Conservation (phyloP, 2,329 filamentous ascomycete genomes). For the Sporothrix brasiliensis region DNA sequence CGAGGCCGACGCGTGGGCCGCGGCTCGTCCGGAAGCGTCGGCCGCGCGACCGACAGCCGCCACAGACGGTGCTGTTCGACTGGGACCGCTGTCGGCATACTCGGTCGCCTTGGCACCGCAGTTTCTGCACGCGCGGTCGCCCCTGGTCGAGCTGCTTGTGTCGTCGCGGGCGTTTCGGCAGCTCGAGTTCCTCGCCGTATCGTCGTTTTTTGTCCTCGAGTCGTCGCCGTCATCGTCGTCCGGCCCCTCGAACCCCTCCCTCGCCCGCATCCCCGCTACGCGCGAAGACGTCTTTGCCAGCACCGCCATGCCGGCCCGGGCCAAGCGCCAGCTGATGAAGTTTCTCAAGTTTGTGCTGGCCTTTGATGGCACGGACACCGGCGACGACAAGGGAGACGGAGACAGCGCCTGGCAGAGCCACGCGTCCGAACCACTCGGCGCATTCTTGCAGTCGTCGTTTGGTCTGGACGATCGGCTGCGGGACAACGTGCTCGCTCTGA, state of each 20-base stretch:
- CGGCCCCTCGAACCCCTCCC: slow-evolving; percentile 33
- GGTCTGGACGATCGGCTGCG: slow-evolving; percentile 70
- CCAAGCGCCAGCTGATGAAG: slow-evolving; percentile 88
- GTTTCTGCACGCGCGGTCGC: slow-evolving; percentile 80
- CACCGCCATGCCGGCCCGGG: slow-evolving; percentile 71
- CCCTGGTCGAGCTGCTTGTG: slow-evolving; percentile 77
- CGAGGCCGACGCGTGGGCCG: slow-evolving; percentile 76
- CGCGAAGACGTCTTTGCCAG: slow-evolving; percentile 90
- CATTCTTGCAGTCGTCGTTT: slow-evolving; percentile 65
- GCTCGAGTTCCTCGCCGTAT: slow-evolving; percentile 90
- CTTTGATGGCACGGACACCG: slow-evolving; percentile 45
- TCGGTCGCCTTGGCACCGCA: slow-evolving; percentile 82
- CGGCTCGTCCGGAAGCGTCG: slow-evolving; percentile 41
- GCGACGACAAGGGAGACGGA: slow-evolving; percentile 43
- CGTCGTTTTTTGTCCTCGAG: slow-evolving; percentile 83
- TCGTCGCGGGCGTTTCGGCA: slow-evolving; percentile 86
- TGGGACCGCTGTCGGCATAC: slow-evolving; percentile 73
- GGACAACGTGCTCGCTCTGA: slow-evolving; percentile 65
- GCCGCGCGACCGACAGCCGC: slow-evolving; percentile 37
- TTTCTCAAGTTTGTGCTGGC: slow-evolving; percentile 86
- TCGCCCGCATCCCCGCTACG: slow-evolving; percentile 80
- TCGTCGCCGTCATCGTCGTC: slow-evolving; percentile 1
- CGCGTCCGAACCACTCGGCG: slow-evolving; percentile 56
- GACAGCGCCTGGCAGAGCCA: slow-evolving; percentile 58
- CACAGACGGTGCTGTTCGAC: slow-evolving; percentile 39